Base-by-base conservation (phyloP, 306 rosid genomes). In the Mimosa pudica region DNA sequence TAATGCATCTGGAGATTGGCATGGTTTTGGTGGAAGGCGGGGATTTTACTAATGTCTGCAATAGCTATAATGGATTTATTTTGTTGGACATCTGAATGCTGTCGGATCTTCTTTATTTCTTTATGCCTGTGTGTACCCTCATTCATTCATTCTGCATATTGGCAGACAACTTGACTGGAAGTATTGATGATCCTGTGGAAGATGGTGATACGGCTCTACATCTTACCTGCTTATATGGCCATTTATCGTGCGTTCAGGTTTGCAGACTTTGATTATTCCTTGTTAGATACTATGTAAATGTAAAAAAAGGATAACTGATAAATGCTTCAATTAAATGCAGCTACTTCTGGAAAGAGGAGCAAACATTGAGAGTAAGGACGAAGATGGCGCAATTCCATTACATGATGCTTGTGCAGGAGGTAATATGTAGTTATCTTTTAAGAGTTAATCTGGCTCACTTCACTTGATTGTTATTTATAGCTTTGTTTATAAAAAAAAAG, bases 371-470 rank as follows among this genome's bases (percentile, higher is more conserved):
- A 35, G 46, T 71, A 49, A 32, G 63, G 76, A 71, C 14, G 76
- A 71, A 51, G 76, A 71, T 33, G 76, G 98, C 49, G 98, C 92
- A 7, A 84, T 95, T 86, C 96, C 98, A 82, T 79, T 92, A 41
- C 98, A 95, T 16, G 98, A 95, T 90, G 97, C 97, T 77, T 93
- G 97, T 70, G 99, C 99, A 10, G 98, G 98, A 80, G 98, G 98
- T 95, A 75, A 74, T 72, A 63, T 71, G 35, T 67, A 54, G 55
- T 52, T 60, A 14, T 16, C 5, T 62, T 54, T 16, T 32, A 8
- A 46, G 32, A 52, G 32, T 54, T 60, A 16, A 58, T 64, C n/a
- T 46, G 2, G 3, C 5, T 5, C 10, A 46, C n/a, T 46, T 70
- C 38, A 20, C n/a, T 44, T 10, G 75, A 5, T 49, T 71, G 24